A percentile compares a stretch with the other conserved stretches of the same genome.
Evolutionary conservation across 345 rosid genomes (phyloP).

Genomic region (Brassica cretica): DNA sequence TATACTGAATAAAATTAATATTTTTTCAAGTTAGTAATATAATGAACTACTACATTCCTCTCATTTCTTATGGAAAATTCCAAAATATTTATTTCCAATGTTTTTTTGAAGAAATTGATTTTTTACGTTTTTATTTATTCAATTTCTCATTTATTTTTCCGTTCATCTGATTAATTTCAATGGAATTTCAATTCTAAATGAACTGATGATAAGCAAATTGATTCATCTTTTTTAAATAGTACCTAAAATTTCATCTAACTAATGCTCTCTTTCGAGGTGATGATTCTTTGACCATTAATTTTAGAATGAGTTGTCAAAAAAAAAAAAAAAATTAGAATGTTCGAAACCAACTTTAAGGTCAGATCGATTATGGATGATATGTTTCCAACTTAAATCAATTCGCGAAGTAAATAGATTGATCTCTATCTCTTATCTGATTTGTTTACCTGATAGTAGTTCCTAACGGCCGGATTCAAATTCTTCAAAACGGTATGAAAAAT

Average conservation of each 20-base stretch:
- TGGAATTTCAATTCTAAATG: not conserved
- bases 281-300: not conserved
- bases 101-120: too few relatives aligned
- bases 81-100: too few relatives aligned
- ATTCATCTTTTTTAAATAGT: not conserved
- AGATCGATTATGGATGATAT: not conserved
- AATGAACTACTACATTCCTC: not conserved
- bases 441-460: slow-evolving; percentile 69
- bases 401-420: not conserved
- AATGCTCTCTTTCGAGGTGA: not conserved
- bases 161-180: not conserved
- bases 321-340: too few relatives aligned
- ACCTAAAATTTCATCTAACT: not conserved
- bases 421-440: not conserved
- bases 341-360: not conserved
- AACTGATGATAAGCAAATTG: too few relatives aligned
- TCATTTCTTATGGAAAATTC: not conserved
- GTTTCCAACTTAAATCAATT: not conserved
- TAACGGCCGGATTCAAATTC: slow-evolving; percentile 60
- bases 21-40: not conserved
- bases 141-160: not conserved
- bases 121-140: not conserved
- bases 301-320: not conserved
- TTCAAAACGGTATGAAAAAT: slow-evolving; percentile 59
- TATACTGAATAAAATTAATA: too few relatives aligned